phyloP scores from a whole-genome alignment of 176 grass and related monocot species.

The Themeda triandra region DNA sequence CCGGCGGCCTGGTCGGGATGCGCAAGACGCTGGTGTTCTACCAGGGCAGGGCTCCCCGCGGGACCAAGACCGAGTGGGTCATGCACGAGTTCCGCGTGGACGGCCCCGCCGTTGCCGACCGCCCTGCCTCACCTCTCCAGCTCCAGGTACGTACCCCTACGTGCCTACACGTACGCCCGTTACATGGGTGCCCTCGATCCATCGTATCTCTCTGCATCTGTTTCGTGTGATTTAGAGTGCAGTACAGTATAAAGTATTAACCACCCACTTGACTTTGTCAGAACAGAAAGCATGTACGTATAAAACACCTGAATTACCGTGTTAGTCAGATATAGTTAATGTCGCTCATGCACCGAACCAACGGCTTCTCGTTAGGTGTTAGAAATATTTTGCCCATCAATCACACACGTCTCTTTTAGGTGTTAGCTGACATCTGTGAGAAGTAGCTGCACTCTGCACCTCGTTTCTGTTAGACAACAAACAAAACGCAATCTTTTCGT shows the following conservation, averaged over 20 bases:
- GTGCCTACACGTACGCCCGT: not conserved
- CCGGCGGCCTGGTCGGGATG: constrained; percentile 48
- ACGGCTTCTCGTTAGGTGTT: not conserved
- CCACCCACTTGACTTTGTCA: not conserved
- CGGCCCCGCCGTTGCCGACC: constrained; percentile 2
- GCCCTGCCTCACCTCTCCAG: constrained; percentile 5
- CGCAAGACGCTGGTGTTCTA: constrained; percentile 90
- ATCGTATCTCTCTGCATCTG: not conserved
- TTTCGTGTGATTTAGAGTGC: not conserved
- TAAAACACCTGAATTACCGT: not conserved
- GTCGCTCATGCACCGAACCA: not conserved
- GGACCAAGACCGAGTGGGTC: constrained; percentile 72
- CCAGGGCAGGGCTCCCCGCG: constrained; percentile 60
- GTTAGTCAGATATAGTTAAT: not conserved
- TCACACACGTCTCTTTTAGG: constrained; percentile 6
- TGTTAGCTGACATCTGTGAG: not conserved
- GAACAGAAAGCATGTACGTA: not conserved
- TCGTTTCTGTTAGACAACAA: not conserved
- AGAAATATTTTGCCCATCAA: not conserved
- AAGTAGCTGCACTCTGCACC: not conserved
- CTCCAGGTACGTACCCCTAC: not conserved
- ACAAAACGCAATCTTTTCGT: not conserved
- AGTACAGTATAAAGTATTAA: not conserved
- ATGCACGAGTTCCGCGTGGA: constrained; percentile 87
- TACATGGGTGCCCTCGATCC: no score